Conservation (phyloP, 2,329 filamentous ascomycete genomes). For the Pyricularia sp. region DNA sequence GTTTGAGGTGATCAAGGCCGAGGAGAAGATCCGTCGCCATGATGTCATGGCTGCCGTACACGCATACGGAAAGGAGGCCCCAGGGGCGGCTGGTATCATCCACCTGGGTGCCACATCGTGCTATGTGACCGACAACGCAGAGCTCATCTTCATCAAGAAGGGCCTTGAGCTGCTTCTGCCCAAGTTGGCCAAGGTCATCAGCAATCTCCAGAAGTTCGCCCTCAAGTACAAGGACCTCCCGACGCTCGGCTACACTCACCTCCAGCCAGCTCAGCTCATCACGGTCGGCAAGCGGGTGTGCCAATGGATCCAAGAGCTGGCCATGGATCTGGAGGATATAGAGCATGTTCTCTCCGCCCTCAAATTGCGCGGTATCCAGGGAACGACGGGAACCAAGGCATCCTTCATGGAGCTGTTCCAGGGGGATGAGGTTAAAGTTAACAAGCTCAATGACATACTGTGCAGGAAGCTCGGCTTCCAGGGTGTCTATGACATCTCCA, state of each 20-base stretch:
- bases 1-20: conserved; percentile 4
- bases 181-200: conserved; percentile 71
- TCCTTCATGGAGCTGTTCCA: conserved; percentile 41
- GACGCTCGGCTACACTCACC: conserved; percentile 45
- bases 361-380: conserved; percentile 11
- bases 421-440: conserved; percentile 37
- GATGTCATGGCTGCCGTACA: conserved; percentile 4
- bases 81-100: conserved; percentile 69
- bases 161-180: conserved; percentile 67
- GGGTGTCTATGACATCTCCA: conserved; percentile 49
- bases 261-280: conserved; percentile 51
- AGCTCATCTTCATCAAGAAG: conserved; percentile 67
- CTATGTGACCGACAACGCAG: conserved; percentile 64
- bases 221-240: conserved; percentile 38
- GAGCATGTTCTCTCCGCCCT: conserved; percentile 43
- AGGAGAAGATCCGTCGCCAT: conserved; percentile 6
- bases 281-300: conserved; percentile 59
- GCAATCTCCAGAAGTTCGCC: conserved; percentile 65
- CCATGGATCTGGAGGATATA: conserved; percentile 67
- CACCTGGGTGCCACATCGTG: conserved; percentile 59
- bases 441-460: conserved; percentile 44
- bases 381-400: conserved; percentile 69
- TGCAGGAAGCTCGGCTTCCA: conserved; percentile 47
- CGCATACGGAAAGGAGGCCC: not conserved
- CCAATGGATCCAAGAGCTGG: conserved; percentile 65